Evolutionary conservation across 139 green algal species (phyloP).

Genomic region (Picochlorum sp.): DNA sequence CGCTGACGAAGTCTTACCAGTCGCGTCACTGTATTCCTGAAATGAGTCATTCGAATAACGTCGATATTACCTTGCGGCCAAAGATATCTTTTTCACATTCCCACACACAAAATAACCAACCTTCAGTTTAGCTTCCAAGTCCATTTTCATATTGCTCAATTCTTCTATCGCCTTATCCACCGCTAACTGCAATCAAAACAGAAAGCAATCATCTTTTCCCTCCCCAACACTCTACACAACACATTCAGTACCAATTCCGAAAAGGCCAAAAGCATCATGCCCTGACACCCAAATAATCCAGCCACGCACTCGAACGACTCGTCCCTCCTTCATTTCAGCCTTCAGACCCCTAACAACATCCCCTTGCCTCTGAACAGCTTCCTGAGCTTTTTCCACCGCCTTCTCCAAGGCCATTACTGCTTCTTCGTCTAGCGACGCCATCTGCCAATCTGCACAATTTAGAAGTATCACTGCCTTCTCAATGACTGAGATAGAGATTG

Average conservation of each 20-base stretch:
- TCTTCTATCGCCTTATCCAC: constrained; percentile 75
- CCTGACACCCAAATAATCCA: background rate
- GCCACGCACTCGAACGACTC: constrained; percentile 51
- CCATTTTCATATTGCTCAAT: constrained; percentile 80
- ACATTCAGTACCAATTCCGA: background rate
- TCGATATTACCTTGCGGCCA: no score
- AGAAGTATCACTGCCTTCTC: no score
- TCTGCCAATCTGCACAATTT: no score
- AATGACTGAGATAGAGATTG: no score
- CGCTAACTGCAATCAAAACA: constrained; percentile 29
- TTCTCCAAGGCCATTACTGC: constrained; percentile 11
- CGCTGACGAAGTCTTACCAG: constrained; percentile 42
- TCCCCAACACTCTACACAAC: background rate
- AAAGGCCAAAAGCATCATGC: background rate
- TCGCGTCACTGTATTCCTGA: constrained; percentile 51
- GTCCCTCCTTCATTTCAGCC: constrained; percentile 65
- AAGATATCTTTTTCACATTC: background rate
- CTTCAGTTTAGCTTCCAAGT: constrained; percentile 55
- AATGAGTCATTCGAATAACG: background rate
- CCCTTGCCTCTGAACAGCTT: constrained; percentile 63
- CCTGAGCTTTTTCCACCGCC: constrained; percentile 42
- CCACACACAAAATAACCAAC: constrained; percentile 22
- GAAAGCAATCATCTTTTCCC: background rate
- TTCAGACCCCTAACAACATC: constrained; percentile 86
- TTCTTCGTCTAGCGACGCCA: background rate